Conservation (phyloP, 1,139 yeast species). For the Protomyces pachydermus region DNA sequence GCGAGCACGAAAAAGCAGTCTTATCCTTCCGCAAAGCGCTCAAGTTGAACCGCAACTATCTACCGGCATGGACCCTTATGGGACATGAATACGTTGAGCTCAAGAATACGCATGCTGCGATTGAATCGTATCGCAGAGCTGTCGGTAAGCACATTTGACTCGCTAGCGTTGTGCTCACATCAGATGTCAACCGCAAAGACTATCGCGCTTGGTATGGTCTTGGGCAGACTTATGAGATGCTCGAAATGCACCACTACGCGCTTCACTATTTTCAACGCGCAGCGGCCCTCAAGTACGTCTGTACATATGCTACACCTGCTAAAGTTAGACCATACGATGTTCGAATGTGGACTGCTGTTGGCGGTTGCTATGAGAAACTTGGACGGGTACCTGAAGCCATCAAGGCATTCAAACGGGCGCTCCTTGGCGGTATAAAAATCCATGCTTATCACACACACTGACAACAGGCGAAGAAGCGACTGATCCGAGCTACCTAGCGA, state of each 20-base stretch:
- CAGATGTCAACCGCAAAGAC: constrained; percentile 76
- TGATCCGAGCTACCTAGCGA: constrained; percentile 55
- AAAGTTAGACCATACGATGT: constrained; percentile 62
- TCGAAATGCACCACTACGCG: constrained; percentile 92
- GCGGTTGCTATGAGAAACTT: constrained; percentile 79
- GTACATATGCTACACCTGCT: not conserved
- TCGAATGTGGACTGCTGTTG: constrained; percentile 96
- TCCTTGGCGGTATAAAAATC: constrained; percentile 44
- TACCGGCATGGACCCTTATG: constrained; percentile 97
- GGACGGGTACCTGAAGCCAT: constrained; percentile 63
- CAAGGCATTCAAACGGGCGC: constrained; percentile 50
- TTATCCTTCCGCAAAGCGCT: constrained; percentile 88
- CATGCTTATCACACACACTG: not conserved
- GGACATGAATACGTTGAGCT: constrained; percentile 98
- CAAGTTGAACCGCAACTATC: constrained; percentile 68
- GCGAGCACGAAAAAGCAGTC: constrained; percentile 92
- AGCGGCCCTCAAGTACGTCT: constrained; percentile 59
- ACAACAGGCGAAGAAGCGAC: constrained; percentile 7
- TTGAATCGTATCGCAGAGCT: constrained; percentile 89
- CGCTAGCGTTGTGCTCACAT: not conserved
- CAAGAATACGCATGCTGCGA: constrained; percentile 95
- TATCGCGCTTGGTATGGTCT: constrained; percentile 98
- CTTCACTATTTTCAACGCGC: constrained; percentile 89
- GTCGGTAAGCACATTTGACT: constrained; percentile 42
- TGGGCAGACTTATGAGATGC: constrained; percentile 95